Base-by-base conservation (phyloP, 176 grass and related monocot species). In the Thalia dealbata region DNA sequence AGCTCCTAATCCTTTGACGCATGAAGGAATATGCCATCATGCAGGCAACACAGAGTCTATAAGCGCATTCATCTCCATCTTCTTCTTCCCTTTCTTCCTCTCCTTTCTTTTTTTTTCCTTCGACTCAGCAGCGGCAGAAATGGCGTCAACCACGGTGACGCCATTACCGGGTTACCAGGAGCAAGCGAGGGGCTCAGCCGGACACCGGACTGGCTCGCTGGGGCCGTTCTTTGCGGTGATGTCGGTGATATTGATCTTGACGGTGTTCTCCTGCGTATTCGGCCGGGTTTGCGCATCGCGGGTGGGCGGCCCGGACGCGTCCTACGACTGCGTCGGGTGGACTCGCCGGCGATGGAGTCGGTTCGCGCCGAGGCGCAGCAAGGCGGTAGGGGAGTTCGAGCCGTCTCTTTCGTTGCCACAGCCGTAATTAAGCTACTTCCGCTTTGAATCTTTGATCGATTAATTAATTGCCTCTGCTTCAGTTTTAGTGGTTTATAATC, bases 151-250 rank as follows among this genome's bases (percentile, higher is more conserved):
- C 64, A 45, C 79, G 67, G 52, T 79, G 10, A 68, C 78, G 23
- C 10, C 72, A 7, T 11, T 83, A 45, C 87, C 87, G 25, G 27
- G 78, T 45, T 87, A 82, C 18, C 73, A 66, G 10, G 84, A 73
- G 71, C 70, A 84, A 55, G 71, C 80, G 25, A 6, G 61, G 2
- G 62, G 24, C 18, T 14, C 74, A 0, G 78, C 64, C 1, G 54
- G 38, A 9, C 78, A 73, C 14, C 81, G 35, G 8, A 52, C 80
- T 2, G 75, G 75, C 14, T 88, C 87, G 13, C 58, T 93, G 6
- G 87, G 90, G 54, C 67, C 81, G 9, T 99, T 99, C 82, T 76
- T 93, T 0, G 81, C 54, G 10, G 95, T 93, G 35, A 82, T 99
- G 35, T 80, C 81, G 46, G 81, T 61, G 28, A 86, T 99, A 35